Evolutionary conservation across 768 basidiomycete genomes (phyloP).

Genomic region (Mycena filopes): DNA sequence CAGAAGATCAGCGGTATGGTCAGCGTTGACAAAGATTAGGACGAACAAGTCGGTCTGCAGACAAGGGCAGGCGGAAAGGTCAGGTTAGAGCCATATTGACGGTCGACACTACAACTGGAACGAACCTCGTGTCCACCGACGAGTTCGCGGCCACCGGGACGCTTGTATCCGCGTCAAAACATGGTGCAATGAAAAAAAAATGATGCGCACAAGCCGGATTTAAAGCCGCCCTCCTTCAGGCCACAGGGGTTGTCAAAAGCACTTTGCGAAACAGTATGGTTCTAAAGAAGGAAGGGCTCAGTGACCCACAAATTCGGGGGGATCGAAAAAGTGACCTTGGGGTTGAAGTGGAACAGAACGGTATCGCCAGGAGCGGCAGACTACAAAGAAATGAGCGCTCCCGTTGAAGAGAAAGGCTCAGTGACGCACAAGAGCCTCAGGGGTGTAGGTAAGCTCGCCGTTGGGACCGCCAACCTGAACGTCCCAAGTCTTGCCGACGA

Average conservation of each 20-base stretch:
- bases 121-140: constrained; percentile 57
- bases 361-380: constrained; percentile 63
- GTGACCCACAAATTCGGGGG: not conserved
- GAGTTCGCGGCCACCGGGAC: constrained; percentile 63
- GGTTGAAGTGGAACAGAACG: constrained; percentile 70
- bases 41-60: too few relatives aligned
- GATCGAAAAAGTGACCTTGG: constrained; percentile 38
- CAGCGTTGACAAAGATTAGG: too few relatives aligned
- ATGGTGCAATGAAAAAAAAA: not conserved
- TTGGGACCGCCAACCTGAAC: constrained; percentile 63
- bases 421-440: constrained; percentile 62
- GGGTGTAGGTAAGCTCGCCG: constrained; percentile 55
- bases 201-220: constrained; percentile 65
- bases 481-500: constrained; percentile 60
- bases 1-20: too few relatives aligned
- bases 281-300: constrained; percentile 37
- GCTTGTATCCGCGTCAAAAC: constrained; percentile 41
- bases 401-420: constrained; percentile 4
- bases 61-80: too few relatives aligned
- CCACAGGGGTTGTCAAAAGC: constrained; percentile 66
- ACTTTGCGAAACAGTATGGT: constrained; percentile 65
- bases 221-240: constrained; percentile 59
- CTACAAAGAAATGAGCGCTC: constrained; percentile 41
- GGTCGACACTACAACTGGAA: too few relatives aligned
- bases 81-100: too few relatives aligned